Evolutionary conservation across 2,329 filamentous ascomycete genomes (phyloP), one percentile per base, ranked within the genome.

Genomic region (Zopfia rhizophila): DNA sequence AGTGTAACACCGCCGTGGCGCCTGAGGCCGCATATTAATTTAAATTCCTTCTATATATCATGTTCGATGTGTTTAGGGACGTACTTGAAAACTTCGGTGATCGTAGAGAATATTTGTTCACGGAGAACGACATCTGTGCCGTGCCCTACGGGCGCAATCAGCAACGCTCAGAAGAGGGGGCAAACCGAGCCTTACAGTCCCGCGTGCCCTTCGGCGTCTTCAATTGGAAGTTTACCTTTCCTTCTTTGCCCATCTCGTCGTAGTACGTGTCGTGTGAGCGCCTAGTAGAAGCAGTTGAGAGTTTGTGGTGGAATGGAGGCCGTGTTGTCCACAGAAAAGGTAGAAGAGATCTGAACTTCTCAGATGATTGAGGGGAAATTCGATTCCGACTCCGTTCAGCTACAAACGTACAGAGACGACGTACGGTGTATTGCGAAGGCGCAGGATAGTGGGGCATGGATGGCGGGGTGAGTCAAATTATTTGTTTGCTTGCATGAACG

Each of bases 121-220:
- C 67, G 64, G 33, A 69, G 65, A 24, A 65, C 67, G 19, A 65
- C 65, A 57, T 69, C 67, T 81, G 63, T 55, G 53, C 63, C 61
- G 38, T 60, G 58, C 61, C 63, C 65, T 68, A 42, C 35, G 41
- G 32, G 23, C 32, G 23, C 5, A 23, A 33, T 68, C 32, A 68
- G 61, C 33, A 37, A 21, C 12, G 31, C 3, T 8, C n/a, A 12
- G 38, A 27, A 22, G 18, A 38, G 19, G 10, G 7, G 17, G 18
- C 11, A 2, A 13, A 5, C n/a, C 21, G 21, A 7, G 6, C 53
- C 72, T 40, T 70, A 85, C 85, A 96, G 72, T 96, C 91, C 69
- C 90, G 89, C 56, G 91, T 96, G 60, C 91, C 91, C 81, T 96
- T 96, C 53, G 91, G 90, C 66, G 88, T 90, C 80, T 96, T 96